phyloP scores from a whole-genome alignment of 23 red algal genomes.

The Gracilaria caudata region DNA sequence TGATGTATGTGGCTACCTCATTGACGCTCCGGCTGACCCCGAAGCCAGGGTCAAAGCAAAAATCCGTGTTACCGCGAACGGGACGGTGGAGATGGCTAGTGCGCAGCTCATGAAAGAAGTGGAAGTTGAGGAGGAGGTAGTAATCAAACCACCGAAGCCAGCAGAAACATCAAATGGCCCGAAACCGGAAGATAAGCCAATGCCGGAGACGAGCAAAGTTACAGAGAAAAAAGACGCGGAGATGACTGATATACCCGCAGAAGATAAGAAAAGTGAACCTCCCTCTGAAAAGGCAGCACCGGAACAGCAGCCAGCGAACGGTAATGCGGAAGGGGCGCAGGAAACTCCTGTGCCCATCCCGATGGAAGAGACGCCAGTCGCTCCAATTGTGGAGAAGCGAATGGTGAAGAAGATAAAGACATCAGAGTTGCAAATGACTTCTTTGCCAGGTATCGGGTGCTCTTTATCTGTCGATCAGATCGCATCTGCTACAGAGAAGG shows the following conservation, averaged over 20 bases:
- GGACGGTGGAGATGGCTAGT: slow-evolving; percentile 64
- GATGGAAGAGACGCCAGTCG: slow-evolving; percentile 29
- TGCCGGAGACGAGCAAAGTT: slow-evolving; percentile 22
- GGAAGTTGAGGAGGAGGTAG: slow-evolving; percentile 65
- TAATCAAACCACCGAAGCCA: slow-evolving; percentile 18
- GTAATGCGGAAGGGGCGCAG: not conserved
- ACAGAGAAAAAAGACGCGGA: not conserved
- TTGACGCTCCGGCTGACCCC: slow-evolving; percentile 40
- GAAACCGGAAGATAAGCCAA: slow-evolving; percentile 25
- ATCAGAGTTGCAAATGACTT: slow-evolving; percentile 52
- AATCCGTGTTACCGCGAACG: slow-evolving; percentile 74
- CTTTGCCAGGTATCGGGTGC: slow-evolving; percentile 29
- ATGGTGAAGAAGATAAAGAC: slow-evolving; percentile 72
- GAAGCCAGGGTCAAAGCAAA: slow-evolving; percentile 73
- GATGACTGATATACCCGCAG: slow-evolving; percentile 11
- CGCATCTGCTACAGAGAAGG: slow-evolving; percentile 59
- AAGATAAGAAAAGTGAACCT: not conserved
- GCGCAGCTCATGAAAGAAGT: slow-evolving; percentile 79
- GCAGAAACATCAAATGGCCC: slow-evolving; percentile 27
- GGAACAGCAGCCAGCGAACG: not conserved
- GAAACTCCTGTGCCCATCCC: slow-evolving; percentile 18
- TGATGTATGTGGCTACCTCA: slow-evolving; percentile 43
- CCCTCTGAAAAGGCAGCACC: not conserved
- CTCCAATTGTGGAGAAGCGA: slow-evolving; percentile 46
- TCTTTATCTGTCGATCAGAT: slow-evolving; percentile 34